Evolutionary conservation across 371 early-diverging fungal species (phyloP).

Genomic region (Rhizopus delemar): DNA sequence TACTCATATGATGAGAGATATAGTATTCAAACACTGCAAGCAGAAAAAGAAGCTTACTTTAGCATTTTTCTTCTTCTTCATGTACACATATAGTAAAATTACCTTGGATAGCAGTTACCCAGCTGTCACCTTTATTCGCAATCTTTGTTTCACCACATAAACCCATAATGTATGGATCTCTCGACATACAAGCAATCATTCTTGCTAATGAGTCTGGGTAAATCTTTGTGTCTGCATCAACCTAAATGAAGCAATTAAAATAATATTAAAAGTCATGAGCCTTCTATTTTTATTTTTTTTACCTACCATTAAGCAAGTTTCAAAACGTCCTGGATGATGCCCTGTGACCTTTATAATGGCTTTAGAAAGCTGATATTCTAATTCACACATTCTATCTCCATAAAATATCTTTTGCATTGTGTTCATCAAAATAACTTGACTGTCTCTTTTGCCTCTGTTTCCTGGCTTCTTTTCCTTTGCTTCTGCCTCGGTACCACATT

Average conservation of each 20-base stretch:
- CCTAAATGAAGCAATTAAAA: conserved; percentile 25
- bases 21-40: conserved; percentile 92
- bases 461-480: conserved; percentile 52
- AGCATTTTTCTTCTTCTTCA: neutral
- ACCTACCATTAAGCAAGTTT: conserved; percentile 88
- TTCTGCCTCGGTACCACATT: conserved; percentile 80
- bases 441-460: conserved; percentile 61
- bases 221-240: conserved; percentile 96
- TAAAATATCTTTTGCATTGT: conserved; percentile 90
- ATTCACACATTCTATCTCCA: conserved; percentile 91
- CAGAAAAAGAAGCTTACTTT: neutral
- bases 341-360: conserved; percentile 84
- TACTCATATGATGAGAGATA: conserved; percentile 92
- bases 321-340: conserved; percentile 82
- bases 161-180: conserved; percentile 79
- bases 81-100: neutral
- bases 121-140: conserved; percentile 79
- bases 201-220: conserved; percentile 78
- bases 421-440: conserved; percentile 84
- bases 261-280: neutral
- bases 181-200: conserved; percentile 79
- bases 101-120: conserved; percentile 93
- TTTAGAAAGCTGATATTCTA: conserved; percentile 95
- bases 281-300: conserved; percentile 5
- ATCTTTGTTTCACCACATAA: conserved; percentile 89